Percentiles rank a stretch among this genome's conserved stretches.
Evolutionary conservation across 148 eudicot species (phyloP).

Genomic region (Gaultheria prostrata): DNA sequence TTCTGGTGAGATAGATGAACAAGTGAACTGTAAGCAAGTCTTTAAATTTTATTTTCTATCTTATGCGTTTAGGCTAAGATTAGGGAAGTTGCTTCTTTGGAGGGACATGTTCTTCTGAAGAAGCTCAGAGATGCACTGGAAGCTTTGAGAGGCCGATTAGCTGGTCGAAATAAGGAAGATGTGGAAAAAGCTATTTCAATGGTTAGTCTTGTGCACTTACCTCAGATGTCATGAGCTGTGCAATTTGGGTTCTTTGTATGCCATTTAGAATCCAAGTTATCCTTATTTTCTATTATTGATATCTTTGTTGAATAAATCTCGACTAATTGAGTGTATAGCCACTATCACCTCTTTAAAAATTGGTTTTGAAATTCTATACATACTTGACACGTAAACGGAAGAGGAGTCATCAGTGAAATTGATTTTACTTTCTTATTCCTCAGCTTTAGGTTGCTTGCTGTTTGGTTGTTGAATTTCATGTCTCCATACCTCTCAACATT

Average conservation of each 20-base stretch:
- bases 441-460: not conserved
- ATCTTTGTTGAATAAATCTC: not conserved
- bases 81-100: conserved; percentile 79
- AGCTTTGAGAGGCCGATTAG: conserved; percentile 75
- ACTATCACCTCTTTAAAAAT: not conserved
- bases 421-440: not conserved
- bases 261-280: not conserved
- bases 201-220: conserved; percentile 40
- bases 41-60: not conserved
- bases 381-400: not conserved
- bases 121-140: conserved; percentile 95
- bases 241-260: not conserved
- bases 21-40: not conserved
- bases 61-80: conserved; percentile 65
- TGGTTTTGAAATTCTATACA: not conserved
- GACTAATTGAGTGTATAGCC: not conserved
- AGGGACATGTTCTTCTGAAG: conserved; percentile 95
- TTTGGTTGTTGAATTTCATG: not conserved
- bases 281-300: not conserved
- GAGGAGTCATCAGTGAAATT: not conserved
- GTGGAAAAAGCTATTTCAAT: conserved; percentile 91
- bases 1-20: not conserved
- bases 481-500: not conserved
- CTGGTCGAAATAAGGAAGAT: conserved; percentile 84
- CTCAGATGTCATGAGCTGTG: not conserved